Evolutionary conservation across 164 flowering plant species (phyloP).

Genomic region (Houttuynia cordata): DNA sequence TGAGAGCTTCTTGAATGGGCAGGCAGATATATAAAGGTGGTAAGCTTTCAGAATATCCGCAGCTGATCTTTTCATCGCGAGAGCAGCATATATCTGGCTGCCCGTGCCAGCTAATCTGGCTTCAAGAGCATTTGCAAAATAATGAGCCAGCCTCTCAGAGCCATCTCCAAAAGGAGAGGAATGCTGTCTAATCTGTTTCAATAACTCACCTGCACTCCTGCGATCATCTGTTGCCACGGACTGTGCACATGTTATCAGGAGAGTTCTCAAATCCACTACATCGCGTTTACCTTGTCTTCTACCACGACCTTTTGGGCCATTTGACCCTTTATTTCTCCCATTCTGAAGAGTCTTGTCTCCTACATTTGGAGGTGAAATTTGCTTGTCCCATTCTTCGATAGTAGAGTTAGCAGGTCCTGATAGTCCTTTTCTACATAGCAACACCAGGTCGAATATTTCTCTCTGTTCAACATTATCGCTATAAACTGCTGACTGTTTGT

Average conservation of each 20-base stretch:
- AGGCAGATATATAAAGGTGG: constrained; percentile 48
- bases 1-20: constrained; percentile 71
- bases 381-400: constrained; percentile 19
- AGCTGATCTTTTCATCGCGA: constrained; percentile 39
- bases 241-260: constrained; percentile 72
- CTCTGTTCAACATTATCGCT: constrained; percentile 25
- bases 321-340: constrained; percentile 35
- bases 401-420: constrained; percentile 3
- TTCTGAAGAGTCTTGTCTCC: constrained; percentile 20
- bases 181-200: constrained; percentile 67
- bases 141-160: constrained; percentile 60
- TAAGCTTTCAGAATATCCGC: constrained; percentile 69
- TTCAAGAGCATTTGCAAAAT: constrained; percentile 74
- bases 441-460: constrained; percentile 47
- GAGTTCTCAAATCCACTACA: constrained; percentile 71
- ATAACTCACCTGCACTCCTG: constrained; percentile 46
- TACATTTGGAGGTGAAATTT: constrained; percentile 22
- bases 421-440: constrained; percentile 32
- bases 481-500: constrained; percentile 50
- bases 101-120: constrained; percentile 86
- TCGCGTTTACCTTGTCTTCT: constrained; percentile 46
- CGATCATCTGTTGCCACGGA: constrained; percentile 74
- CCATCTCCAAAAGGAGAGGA: constrained; percentile 82
- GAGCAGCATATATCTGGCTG: constrained; percentile 55
- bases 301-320: constrained; percentile 33